These are phyloP conservation scores for Haplographium delicatum DNA, from an alignment of 495 filamentous ascomycete species.

Conservation along the genomic window DNA sequence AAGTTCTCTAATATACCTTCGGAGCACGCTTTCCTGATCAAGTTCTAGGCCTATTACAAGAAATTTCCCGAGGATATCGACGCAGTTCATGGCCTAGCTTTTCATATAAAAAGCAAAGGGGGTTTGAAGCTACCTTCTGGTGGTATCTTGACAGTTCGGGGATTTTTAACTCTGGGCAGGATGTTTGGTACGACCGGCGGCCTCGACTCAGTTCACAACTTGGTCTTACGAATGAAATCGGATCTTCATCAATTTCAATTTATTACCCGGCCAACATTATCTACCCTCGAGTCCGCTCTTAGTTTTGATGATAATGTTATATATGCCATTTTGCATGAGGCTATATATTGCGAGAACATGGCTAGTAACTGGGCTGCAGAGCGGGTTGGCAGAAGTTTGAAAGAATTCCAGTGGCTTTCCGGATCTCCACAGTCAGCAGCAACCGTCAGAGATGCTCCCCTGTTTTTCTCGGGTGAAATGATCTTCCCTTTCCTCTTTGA, in stretches of 20 bases:
- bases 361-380: constrained; percentile 46
- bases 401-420: constrained; percentile 39
- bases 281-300: constrained; percentile 56
- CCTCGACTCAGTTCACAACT: constrained; percentile 61
- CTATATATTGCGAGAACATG: constrained; percentile 61
- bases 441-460: constrained; percentile 42
- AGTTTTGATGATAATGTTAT: constrained; percentile 70
- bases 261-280: constrained; percentile 65
- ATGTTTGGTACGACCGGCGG: constrained; percentile 73
- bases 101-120: constrained; percentile 50
- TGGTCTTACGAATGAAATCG: constrained; percentile 59
- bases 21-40: too few species aligned
- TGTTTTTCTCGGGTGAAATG: constrained; percentile 92
- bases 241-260: constrained; percentile 70
- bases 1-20: constrained; percentile 17
- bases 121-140: constrained; percentile 57
- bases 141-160: constrained; percentile 60
- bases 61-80: constrained; percentile 84
- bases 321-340: constrained; percentile 83
- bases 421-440: constrained; percentile 14
- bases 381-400: constrained; percentile 32
- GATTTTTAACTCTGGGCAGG: constrained; percentile 72
- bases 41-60: constrained; percentile 65
- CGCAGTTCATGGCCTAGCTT: constrained; percentile 59
- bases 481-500: constrained; percentile 79